Evolutionary conservation across 805 yeast genomes (phyloP).

Genomic region (Candida xyloterini): DNA sequence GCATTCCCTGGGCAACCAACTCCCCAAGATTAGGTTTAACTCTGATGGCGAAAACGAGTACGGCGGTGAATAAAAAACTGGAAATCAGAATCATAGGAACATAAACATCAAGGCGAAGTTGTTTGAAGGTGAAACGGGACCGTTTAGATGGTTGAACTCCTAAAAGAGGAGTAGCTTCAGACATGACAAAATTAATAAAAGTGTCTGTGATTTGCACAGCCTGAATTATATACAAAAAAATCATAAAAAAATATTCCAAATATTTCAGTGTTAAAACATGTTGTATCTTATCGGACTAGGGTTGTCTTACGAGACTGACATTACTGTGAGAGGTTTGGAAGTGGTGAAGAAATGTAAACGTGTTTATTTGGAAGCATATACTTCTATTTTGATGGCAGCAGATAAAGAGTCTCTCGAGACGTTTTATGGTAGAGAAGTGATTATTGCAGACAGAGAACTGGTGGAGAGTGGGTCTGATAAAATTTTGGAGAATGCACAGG

Average conservation of each 20-base stretch:
- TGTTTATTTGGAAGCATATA: constrained; percentile 94
- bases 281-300: constrained; percentile 90
- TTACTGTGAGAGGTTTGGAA: constrained; percentile 92
- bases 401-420: constrained; percentile 68
- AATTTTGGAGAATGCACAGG: constrained; percentile 72
- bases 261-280: constrained; percentile 43
- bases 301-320: constrained; percentile 81
- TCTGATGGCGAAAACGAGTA: constrained; percentile 12
- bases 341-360: constrained; percentile 78
- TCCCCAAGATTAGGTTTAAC: constrained; percentile 32
- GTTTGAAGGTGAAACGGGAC: constrained; percentile 1
- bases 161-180: constrained; percentile 21
- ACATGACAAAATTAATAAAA: constrained; percentile 3
- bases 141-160: not conserved
- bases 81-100: constrained; percentile 24
- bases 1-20: constrained; percentile 32
- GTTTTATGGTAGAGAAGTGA: constrained; percentile 81
- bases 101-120: constrained; percentile 25
- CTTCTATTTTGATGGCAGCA: constrained; percentile 94
- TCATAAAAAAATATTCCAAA: constrained; percentile 1
- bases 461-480: constrained; percentile 88
- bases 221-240: constrained; percentile 2
- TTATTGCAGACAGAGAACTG: constrained; percentile 89
- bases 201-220: constrained; percentile 2
- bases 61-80: constrained; percentile 9